Conservation (phyloP, 257 asterid species). For the Solanum neorickii region DNA sequence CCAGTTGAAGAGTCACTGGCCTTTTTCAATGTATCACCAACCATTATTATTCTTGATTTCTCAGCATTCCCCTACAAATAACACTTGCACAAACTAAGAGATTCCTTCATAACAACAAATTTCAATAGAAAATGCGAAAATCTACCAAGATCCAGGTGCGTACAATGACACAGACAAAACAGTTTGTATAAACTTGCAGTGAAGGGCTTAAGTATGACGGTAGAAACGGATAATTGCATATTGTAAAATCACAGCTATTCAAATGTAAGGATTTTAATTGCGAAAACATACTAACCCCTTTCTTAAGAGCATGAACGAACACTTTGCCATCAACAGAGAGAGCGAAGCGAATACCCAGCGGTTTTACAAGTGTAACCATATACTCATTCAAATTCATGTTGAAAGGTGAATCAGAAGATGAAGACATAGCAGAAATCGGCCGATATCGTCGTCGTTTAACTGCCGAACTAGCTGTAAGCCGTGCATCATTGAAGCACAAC, state of each 20-base stretch:
- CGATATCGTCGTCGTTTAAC: conserved; percentile 6
- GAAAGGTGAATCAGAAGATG: conserved; percentile 12
- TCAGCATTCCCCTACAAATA: conserved; percentile 80
- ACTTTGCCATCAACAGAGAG: conserved; percentile 72
- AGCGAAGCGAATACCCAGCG: conserved; percentile 87
- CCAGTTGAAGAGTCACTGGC: conserved; percentile 55
- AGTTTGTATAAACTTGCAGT: background rate
- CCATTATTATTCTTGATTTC: conserved; percentile 84
- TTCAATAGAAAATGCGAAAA: background rate
- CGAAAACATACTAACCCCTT: conserved; percentile 54
- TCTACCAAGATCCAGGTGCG: background rate
- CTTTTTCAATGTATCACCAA: conserved; percentile 86
- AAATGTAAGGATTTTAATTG: background rate
- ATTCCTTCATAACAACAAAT: background rate
- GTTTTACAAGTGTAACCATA: conserved; percentile 79
- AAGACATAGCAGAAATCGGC: conserved; percentile 22
- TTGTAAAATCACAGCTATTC: background rate
- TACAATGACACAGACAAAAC: background rate
- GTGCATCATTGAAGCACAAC: conserved; percentile 17
- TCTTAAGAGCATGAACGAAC: conserved; percentile 80
- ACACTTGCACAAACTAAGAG: background rate
- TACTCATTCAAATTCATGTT: conserved; percentile 84
- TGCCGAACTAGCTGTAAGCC: background rate
- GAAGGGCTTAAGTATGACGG: background rate
- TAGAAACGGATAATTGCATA: background rate